A percentile compares a stretch with the other conserved stretches of the same genome.
Conservation (phyloP, 2,329 filamentous ascomycete species). For the Fusarium continuum region DNA sequence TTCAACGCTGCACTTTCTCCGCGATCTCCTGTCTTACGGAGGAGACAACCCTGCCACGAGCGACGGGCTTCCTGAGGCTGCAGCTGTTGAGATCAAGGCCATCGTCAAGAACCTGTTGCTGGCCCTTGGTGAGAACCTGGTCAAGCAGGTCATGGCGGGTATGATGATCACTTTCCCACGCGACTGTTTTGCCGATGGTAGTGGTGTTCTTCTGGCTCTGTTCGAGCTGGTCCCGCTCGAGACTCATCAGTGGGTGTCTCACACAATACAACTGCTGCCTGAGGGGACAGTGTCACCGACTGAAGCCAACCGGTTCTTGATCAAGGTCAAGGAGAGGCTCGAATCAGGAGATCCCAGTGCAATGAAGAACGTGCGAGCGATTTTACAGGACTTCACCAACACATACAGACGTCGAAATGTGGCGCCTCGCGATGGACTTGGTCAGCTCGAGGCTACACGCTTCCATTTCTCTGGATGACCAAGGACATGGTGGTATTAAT, state of each 20-base stretch:
- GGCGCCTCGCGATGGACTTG: conserved; percentile 90
- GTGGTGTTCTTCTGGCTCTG: conserved; percentile 86
- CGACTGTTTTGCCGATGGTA: conserved; percentile 95
- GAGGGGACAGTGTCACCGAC: conserved; percentile 79
- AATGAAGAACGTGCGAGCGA: conserved; percentile 79
- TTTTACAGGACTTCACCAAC: conserved; percentile 97
- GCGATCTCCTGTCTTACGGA: conserved; percentile 90
- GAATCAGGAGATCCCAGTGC: conserved; percentile 67
- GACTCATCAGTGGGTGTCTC: conserved; percentile 82
- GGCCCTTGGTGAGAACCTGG: conserved; percentile 77
- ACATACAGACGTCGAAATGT: conserved; percentile 93
- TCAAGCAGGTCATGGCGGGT: conserved; percentile 90
- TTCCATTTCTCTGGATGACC: conserved; percentile 76
- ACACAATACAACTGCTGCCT: conserved; percentile 85
- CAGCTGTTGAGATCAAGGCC: conserved; percentile 74
- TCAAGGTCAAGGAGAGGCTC: conserved; percentile 82
- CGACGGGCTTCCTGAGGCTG: conserved; percentile 63
- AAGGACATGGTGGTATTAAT: not conserved
- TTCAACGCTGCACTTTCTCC: conserved; percentile 90
- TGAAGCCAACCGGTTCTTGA: conserved; percentile 83
- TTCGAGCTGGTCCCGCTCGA: conserved; percentile 87
- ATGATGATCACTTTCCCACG: conserved; percentile 99
- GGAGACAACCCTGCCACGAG: conserved; percentile 76
- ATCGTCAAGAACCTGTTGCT: conserved; percentile 77
- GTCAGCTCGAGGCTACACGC: conserved; percentile 83